phyloP scores from a whole-genome alignment of 2,329 filamentous ascomycete genomes.

The Clarireedia sp. region DNA sequence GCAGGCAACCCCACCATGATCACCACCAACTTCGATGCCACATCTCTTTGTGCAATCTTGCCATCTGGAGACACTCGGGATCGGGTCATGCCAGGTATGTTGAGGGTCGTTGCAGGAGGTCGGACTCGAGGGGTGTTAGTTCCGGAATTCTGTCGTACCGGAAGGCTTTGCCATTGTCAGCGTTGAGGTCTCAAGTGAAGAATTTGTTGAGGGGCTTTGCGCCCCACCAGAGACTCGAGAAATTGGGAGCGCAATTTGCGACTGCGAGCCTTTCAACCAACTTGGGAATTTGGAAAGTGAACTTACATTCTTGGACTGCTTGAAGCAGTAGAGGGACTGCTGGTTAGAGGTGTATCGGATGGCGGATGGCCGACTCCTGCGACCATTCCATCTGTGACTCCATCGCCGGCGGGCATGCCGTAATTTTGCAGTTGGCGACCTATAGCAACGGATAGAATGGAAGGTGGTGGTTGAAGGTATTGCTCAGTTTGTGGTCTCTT shows the following conservation, averaged over 20 bases:
- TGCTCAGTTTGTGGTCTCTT: slow-evolving; percentile 4
- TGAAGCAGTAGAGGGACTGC: slow-evolving; percentile 26
- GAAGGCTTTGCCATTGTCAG: slow-evolving; percentile 42
- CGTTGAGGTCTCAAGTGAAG: neutral
- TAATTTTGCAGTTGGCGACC: neutral
- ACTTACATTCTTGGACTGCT: slow-evolving; percentile 29
- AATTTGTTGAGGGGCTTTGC: neutral
- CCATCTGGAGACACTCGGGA: slow-evolving; percentile 95
- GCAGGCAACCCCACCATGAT: slow-evolving; percentile 97
- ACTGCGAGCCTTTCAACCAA: neutral
- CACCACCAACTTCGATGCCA: slow-evolving; percentile 93
- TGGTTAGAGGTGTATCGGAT: slow-evolving; percentile 20
- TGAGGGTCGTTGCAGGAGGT: slow-evolving; percentile 84
- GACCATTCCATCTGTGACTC: slow-evolving; percentile 3
- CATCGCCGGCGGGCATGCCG: slow-evolving; percentile 2
- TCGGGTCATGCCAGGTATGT: slow-evolving; percentile 92
- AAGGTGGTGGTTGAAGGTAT: neutral
- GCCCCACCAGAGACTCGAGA: neutral
- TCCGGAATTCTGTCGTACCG: slow-evolving; percentile 66
- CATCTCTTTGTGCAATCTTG: slow-evolving; percentile 84
- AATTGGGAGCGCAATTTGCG: neutral
- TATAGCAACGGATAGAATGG: neutral
- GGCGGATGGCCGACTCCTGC: slow-evolving; percentile 13
- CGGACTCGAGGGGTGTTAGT: slow-evolving; percentile 69
- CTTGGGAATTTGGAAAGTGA: neutral